Evolutionary conservation across 228 moss, liverwort and hornwort genomes (phyloP).

Genomic region (Sphagnum fallax): DNA sequence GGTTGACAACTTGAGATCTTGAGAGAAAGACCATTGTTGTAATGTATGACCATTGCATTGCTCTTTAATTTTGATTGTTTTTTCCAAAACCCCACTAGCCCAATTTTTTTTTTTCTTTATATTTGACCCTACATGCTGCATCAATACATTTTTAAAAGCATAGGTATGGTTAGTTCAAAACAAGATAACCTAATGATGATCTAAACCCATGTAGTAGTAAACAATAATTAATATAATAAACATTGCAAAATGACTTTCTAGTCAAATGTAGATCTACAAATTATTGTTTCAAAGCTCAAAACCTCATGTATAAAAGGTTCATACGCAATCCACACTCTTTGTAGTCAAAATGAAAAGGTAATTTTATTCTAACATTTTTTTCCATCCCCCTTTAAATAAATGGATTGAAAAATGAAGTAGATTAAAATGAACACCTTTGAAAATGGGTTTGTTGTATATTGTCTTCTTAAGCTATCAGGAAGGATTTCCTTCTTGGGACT

Average conservation of each 20-base stretch:
- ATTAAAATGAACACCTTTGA: constrained; percentile 19
- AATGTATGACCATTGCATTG: constrained; percentile 13
- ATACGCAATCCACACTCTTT: too few species aligned
- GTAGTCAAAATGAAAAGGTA: too few species aligned
- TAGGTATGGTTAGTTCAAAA: neutral
- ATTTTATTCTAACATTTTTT: neutral
- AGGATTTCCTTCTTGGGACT: constrained; percentile 31
- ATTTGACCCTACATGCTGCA: constrained; percentile 11
- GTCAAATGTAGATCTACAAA: constrained; percentile 5
- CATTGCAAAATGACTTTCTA: neutral
- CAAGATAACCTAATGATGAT: neutral
- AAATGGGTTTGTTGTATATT: constrained; percentile 36
- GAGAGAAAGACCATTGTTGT: constrained; percentile 12
- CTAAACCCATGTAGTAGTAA: neutral
- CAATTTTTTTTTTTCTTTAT: constrained; percentile 27
- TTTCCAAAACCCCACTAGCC: constrained; percentile 17
- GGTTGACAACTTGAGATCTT: constrained; percentile 2
- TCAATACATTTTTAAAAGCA: neutral
- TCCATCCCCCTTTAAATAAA: neutral
- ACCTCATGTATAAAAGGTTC: neutral
- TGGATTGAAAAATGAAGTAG: neutral
- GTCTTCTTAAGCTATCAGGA: constrained; percentile 65
- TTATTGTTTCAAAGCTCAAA: constrained; percentile 3
- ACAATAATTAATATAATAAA: neutral
- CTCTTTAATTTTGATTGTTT: constrained; percentile 16